Conservation (phyloP, 2,329 filamentous ascomycete genomes). For the Arthrobotrys sinensis region DNA sequence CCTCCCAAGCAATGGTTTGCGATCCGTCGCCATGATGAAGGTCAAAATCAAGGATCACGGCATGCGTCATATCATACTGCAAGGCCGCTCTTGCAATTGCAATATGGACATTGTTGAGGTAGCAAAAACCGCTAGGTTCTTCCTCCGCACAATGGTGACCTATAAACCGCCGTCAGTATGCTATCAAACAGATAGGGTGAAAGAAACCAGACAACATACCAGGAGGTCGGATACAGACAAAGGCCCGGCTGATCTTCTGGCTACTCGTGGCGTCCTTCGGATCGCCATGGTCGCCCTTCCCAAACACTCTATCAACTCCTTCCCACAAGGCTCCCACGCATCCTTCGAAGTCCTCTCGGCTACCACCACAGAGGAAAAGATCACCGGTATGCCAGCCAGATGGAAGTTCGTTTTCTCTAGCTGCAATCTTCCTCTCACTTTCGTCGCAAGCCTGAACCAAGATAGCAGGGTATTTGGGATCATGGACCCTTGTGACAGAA, state of each 20-base stretch:
- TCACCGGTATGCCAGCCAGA: slow-evolving; percentile 86
- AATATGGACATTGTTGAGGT: slow-evolving; percentile 98
- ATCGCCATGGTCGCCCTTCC: slow-evolving; percentile 61
- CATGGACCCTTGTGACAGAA: slow-evolving; percentile 91
- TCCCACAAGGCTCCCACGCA: slow-evolving; percentile 94
- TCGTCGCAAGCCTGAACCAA: slow-evolving; percentile 79
- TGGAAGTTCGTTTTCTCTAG: slow-evolving; percentile 68
- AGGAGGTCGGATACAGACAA: slow-evolving; percentile 91
- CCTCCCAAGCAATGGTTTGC: slow-evolving; percentile 91
- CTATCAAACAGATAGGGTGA: slow-evolving; percentile 7
- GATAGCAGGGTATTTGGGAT: slow-evolving; percentile 74
- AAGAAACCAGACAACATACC: slow-evolving; percentile 56
- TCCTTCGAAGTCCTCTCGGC: slow-evolving; percentile 87
- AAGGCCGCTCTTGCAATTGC: slow-evolving; percentile 92
- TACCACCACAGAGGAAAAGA: slow-evolving; percentile 89
- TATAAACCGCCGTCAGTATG: slow-evolving; percentile 24
- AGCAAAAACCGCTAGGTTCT: slow-evolving; percentile 95
- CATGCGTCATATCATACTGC: slow-evolving; percentile 88
- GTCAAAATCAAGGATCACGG: slow-evolving; percentile 93
- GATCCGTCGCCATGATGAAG: slow-evolving; percentile 96
- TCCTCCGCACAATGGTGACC: slow-evolving; percentile 95
- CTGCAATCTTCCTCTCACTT: slow-evolving; percentile 82
- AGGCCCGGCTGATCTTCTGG: slow-evolving; percentile 79
- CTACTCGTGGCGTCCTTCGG: slow-evolving; percentile 62
- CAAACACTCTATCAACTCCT: slow-evolving; percentile 88